A percentile compares a stretch with the other conserved stretches of the same genome.
Conservation (phyloP, 139 green algal genomes). For the Coelastrella sp. region DNA sequence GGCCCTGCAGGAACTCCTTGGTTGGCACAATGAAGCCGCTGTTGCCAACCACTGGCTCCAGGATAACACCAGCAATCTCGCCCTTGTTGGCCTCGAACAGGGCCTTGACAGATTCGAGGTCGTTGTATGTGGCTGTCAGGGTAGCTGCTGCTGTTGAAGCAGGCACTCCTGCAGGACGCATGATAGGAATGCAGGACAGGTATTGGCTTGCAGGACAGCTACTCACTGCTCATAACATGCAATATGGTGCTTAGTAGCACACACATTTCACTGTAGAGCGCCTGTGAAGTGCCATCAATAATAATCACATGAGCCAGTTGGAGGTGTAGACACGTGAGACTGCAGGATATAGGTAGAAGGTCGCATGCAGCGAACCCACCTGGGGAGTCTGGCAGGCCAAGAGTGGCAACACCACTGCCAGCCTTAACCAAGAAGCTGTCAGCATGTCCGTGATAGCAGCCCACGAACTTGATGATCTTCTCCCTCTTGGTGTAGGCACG, state of each 20-base stretch:
- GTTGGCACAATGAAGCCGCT: constrained; percentile 97
- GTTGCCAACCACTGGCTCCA: constrained; percentile 97
- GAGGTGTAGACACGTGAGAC: no score
- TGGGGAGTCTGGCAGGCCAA: constrained; percentile 98
- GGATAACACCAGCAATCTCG: constrained; percentile 95
- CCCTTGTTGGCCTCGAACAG: constrained; percentile 96
- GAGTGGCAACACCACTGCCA: constrained; percentile 93
- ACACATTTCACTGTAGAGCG: no score
- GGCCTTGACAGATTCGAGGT: constrained; percentile 77
- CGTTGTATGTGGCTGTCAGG: constrained; percentile 80
- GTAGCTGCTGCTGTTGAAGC: constrained; percentile 66
- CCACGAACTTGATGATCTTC: constrained; percentile 99
- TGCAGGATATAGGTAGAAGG: no score
- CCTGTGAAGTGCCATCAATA: not conserved
- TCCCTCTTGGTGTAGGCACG: constrained; percentile 96
- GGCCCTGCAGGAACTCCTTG: constrained; percentile 93
- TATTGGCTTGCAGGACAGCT: no score
- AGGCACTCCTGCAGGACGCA: constrained; percentile 61
- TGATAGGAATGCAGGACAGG: no score
- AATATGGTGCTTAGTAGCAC: no score
- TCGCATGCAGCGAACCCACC: no score
- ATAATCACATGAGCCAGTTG: no score
- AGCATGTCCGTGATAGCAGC: constrained; percentile 99
- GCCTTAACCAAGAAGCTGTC: constrained; percentile 97
- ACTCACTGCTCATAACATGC: no score